Evolutionary conservation across 805 yeast species (phyloP), one percentile per base, ranked within the genome.

Genomic region (Lachancea sp.): DNA sequence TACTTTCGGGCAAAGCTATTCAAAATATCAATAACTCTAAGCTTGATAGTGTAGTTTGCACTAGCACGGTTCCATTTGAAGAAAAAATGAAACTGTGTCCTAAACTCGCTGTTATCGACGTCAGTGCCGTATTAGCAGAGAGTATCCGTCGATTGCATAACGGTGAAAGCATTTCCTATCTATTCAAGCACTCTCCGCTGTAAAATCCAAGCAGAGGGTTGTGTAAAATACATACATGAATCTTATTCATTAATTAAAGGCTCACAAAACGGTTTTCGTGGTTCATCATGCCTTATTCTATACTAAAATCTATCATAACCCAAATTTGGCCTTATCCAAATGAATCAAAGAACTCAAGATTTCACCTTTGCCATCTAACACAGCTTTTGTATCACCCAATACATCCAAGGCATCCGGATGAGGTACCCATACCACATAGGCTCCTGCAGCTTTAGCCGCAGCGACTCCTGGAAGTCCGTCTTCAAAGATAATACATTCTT

Each of bases 401-500:
- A 75, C 72, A 15, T 69, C 65, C 24, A 74, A 54, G 0, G 95
- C 95, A 43, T 83, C 76, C 19, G 72, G 71, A 61, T 90, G 90
- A 8, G 98, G 97, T 11, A 89, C 83, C 98, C 97, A 92, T 35
- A 90, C 73, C n/a, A 90, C 96, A 40, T 71, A 72, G 11, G 86
- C 83, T 8, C 88, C 89, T 25, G 96, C 87, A 13, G 83, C 79
- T 41, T 72, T 74, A 11, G 95, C 98, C 3, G 96, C 81, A 13
- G 68, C 56, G 17, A 90, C 90, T 2, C 99, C 99, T 0, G 96
- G 89, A 32, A 88, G 69, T 2, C 96, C 97, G 63, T 92, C 99
- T 67, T 92, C 98, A 61, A 92, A 92, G 2, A 92, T 83, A 23
- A 92, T 61, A 53, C 95, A 84, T 54, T 92, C 96, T 23, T 77